These are phyloP conservation scores for Colletotrichum ledebouriae DNA, from an alignment of 2,329 filamentous ascomycete genomes.

Conservation along the genomic window DNA sequence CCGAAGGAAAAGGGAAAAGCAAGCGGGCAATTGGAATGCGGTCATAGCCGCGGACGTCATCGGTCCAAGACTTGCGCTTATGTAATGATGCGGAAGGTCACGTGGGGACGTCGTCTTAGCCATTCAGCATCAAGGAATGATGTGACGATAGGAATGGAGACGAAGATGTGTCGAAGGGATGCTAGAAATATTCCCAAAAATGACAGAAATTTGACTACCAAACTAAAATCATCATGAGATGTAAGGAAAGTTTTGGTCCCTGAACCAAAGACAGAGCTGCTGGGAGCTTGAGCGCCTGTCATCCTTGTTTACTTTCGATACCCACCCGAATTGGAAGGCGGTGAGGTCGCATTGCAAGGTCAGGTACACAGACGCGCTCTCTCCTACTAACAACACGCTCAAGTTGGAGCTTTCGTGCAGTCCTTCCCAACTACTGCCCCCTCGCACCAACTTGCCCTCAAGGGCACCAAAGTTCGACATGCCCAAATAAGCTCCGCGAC, in stretches of 20 bases:
- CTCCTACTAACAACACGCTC: background rate
- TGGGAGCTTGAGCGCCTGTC: conserved; percentile 6
- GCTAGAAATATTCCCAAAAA: no score
- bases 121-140: background rate
- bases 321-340: conserved; percentile 42
- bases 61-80: conserved; percentile 43
- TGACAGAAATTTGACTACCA: no score
- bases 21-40: conserved; percentile 32
- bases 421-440: background rate
- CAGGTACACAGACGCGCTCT: conserved; percentile 27
- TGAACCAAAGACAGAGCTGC: background rate
- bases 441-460: background rate
- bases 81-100: conserved; percentile 8
- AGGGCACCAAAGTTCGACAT: background rate
- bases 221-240: no score
- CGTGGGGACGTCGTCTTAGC: background rate
- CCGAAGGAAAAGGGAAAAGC: conserved; percentile 2
- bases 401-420: conserved; percentile 16
- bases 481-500: background rate
- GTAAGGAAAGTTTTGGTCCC: background rate
- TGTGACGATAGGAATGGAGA: background rate
- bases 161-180: no score
- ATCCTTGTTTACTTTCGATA: conserved; percentile 7
- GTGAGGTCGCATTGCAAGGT: conserved; percentile 43
- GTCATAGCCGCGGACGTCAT: conserved; percentile 51